Evolutionary conservation across 1,284 basidiomycete species (phyloP).

Genomic region (Boletus smithii): DNA sequence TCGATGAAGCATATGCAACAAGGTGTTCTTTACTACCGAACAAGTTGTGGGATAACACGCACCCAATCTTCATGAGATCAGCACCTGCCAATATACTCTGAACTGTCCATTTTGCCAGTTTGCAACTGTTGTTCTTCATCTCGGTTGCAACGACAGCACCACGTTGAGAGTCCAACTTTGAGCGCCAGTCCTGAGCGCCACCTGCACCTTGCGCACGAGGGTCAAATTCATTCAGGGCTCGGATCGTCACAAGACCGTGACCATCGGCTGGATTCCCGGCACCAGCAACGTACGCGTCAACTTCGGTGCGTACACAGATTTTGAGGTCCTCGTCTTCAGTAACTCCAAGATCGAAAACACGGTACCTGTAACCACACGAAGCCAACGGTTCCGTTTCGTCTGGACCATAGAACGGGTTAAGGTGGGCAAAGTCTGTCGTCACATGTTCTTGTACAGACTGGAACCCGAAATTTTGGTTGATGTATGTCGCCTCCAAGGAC

Average conservation of each 20-base stretch:
- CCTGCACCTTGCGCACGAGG: constrained; percentile 87
- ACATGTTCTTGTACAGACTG: constrained; percentile 84
- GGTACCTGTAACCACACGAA: constrained; percentile 94
- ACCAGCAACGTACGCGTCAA: constrained; percentile 83
- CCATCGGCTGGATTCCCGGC: constrained; percentile 64
- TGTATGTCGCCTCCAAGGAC: constrained; percentile 96
- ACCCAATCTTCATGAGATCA: constrained; percentile 98
- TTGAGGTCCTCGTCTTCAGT: constrained; percentile 89
- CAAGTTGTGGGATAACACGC: constrained; percentile 31
- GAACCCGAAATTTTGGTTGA: constrained; percentile 99
- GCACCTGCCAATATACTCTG: constrained; percentile 95
- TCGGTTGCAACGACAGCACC: constrained; percentile 98
- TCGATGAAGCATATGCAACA: constrained; percentile 3
- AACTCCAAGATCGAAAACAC: constrained; percentile 91
- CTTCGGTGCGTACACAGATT: constrained; percentile 93
- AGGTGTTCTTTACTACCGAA: background rate
- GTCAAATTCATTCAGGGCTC: constrained; percentile 97
- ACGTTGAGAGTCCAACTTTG: constrained; percentile 92
- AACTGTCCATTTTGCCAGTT: constrained; percentile 96
- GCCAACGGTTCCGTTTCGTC: constrained; percentile 95
- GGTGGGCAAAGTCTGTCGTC: constrained; percentile 72
- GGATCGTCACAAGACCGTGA: constrained; percentile 87
- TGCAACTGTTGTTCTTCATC: constrained; percentile 99
- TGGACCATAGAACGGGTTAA: constrained; percentile 95
- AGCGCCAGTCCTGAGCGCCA: constrained; percentile 95